Conservation (phyloP, 306 rosid species). For the Prunus kanzakura region DNA sequence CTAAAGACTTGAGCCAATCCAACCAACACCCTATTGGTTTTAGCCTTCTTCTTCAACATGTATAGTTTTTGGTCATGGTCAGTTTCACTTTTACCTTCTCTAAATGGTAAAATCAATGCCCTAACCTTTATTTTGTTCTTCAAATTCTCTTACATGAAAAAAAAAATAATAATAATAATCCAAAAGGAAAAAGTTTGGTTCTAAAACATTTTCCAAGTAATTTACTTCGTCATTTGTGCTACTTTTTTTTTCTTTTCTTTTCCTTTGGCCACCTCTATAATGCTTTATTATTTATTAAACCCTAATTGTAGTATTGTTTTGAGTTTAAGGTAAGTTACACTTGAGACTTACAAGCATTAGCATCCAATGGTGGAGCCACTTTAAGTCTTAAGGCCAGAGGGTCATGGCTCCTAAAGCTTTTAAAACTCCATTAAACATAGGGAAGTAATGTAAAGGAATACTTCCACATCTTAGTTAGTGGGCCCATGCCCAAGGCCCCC, state of each 20-base stretch:
- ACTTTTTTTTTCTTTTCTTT: background rate
- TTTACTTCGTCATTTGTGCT: background rate
- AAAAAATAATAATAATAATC: background rate
- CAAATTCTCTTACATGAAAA: background rate
- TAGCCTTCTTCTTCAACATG: background rate
- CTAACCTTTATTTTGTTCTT: background rate
- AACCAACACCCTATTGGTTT: no score
- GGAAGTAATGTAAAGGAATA: background rate
- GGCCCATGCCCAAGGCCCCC: background rate
- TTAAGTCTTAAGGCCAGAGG: background rate
- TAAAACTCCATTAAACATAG: background rate
- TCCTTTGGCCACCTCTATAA: background rate
- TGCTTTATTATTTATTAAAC: background rate
- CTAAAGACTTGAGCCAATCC: no score
- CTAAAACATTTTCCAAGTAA: background rate
- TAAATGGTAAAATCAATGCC: background rate
- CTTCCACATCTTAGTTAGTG: background rate
- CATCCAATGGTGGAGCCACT: background rate
- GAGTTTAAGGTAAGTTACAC: conserved; percentile 1
- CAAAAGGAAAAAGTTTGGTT: background rate
- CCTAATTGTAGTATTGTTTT: background rate
- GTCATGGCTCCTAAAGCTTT: background rate
- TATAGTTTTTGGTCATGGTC: background rate
- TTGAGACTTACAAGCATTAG: background rate
- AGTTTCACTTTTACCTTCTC: background rate